Evolutionary conservation across 78 protist species (phyloP), one percentile per base, ranked within the genome.

Genomic region (Anaeramoeba flamelloides): DNA sequence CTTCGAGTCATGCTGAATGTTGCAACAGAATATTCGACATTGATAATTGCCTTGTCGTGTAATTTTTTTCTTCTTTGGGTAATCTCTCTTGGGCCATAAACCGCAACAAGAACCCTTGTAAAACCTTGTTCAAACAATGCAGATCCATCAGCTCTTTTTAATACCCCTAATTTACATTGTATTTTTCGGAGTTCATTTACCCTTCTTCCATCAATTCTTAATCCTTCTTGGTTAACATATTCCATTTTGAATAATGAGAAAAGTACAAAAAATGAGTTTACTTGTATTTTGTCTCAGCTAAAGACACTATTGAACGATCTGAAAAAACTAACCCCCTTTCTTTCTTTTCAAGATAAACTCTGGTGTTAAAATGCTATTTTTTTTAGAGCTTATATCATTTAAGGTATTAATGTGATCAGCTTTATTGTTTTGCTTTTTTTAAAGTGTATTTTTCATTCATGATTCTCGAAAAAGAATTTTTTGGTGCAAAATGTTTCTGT

Each of bases 81-180:
- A 12, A 40, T 3, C 78, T 91, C 94, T 2, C 87, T 75, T 1
- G 98, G 98, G 0, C 98, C 98, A 76, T 88, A 84, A 0, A 95
- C 94, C 0, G 92, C 83, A 0, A 88, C 98, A 32, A 88, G 0
- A 1, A 91, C 89, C 74, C 82, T 88, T 36, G 96, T 90, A 81
- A 75, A 36, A 0, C 98, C 98, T 39, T 80, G 85, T 75, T 88
- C 87, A 32, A 87, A 81, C 77, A 84, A 83, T 12, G 94, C 88
- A 1, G 90, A 86, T n/a, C 98, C 98, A 40, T 93, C 94, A 3
- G 92, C 91, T 17, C 77, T 32, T 31, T 33, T 2, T 34, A 88
- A 77, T 39, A 84, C 41, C 0, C 87, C 90, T 78, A 91, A 1
- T 22, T 79, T 33, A 2, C 77, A 69, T 1, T 3, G 31, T 32